Conservation (phyloP, 108 stramenopile genomes). For the Fistulifera pelliculosa region DNA sequence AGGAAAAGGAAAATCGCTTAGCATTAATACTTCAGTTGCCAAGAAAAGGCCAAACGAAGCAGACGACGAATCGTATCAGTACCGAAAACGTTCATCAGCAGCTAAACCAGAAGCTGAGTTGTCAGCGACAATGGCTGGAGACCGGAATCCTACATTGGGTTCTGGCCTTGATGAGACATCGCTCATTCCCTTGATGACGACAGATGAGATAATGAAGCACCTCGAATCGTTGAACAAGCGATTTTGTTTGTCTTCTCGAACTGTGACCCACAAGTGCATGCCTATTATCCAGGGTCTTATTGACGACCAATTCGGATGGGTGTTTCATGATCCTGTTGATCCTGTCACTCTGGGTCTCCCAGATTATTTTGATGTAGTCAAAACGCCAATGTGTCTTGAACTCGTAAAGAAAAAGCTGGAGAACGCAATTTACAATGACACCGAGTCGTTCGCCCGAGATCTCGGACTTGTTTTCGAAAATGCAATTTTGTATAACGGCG, state of each 20-base stretch:
- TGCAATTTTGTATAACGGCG: slow-evolving; percentile 81
- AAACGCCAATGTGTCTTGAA: slow-evolving; percentile 78
- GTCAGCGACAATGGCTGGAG: neutral
- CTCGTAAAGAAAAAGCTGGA: slow-evolving; percentile 72
- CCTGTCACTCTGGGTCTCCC: slow-evolving; percentile 86
- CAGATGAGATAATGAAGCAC: slow-evolving; percentile 44
- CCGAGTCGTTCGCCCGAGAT: slow-evolving; percentile 56
- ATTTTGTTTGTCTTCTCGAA: slow-evolving; percentile 53
- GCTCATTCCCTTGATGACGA: slow-evolving; percentile 21
- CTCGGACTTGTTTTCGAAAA: slow-evolving; percentile 76
- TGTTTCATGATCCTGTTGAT: slow-evolving; percentile 90
- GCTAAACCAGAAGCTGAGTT: neutral
- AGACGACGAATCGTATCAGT: slow-evolving; percentile 7
- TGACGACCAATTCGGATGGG: slow-evolving; percentile 79
- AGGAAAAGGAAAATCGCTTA: slow-evolving; percentile 9
- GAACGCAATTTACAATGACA: slow-evolving; percentile 59
- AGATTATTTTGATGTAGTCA: slow-evolving; percentile 92
- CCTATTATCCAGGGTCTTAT: slow-evolving; percentile 72
- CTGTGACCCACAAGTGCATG: slow-evolving; percentile 68
- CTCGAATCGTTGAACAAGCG: slow-evolving; percentile 60
- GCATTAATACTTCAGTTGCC: neutral
- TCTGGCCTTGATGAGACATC: slow-evolving; percentile 1
- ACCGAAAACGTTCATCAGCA: neutral
- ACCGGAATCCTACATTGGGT: slow-evolving; percentile 9
- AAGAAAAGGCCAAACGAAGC: slow-evolving; percentile 7